A percentile compares a stretch with the other conserved stretches of the same genome.
Evolutionary conservation across 2,329 filamentous ascomycete species (phyloP).

Genomic region (Mycosphaerella arachidis): DNA sequence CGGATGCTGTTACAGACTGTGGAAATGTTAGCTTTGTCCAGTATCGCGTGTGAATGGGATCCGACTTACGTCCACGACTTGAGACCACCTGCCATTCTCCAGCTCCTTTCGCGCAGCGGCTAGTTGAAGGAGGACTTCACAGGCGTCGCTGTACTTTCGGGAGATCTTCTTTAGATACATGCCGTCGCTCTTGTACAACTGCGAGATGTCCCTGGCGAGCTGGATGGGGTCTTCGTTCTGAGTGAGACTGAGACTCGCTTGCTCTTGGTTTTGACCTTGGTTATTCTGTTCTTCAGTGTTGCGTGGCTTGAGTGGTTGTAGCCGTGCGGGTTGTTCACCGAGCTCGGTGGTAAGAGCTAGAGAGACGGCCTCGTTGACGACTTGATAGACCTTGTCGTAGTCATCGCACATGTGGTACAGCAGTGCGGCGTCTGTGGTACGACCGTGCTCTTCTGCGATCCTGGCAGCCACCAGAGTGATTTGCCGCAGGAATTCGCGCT

Average conservation of each 20-base stretch:
- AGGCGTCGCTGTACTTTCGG: slow-evolving; percentile 54
- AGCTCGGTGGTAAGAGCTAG: slow-evolving; percentile 84
- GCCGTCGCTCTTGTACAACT: slow-evolving; percentile 57
- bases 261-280: slow-evolving; percentile 36
- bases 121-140: slow-evolving; percentile 57
- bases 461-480: slow-evolving; percentile 89
- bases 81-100: slow-evolving; percentile 55
- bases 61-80: slow-evolving; percentile 60
- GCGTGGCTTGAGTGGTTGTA: slow-evolving; percentile 76
- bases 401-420: slow-evolving; percentile 92
- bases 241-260: slow-evolving; percentile 61
- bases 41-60: not conserved
- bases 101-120: slow-evolving; percentile 57
- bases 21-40: slow-evolving; percentile 3
- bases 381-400: slow-evolving; percentile 87
- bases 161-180: slow-evolving; percentile 59
- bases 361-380: slow-evolving; percentile 84
- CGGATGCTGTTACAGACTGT: slow-evolving; percentile 60
- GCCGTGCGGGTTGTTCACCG: slow-evolving; percentile 70
- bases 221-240: slow-evolving; percentile 63
- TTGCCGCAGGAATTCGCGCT: slow-evolving; percentile 81
- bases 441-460: slow-evolving; percentile 88
- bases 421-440: slow-evolving; percentile 88
- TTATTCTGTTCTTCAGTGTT: slow-evolving; percentile 34
- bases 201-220: slow-evolving; percentile 59